Conservation (phyloP, 331 rosid genomes). For the Phaseolus coccineus region DNA sequence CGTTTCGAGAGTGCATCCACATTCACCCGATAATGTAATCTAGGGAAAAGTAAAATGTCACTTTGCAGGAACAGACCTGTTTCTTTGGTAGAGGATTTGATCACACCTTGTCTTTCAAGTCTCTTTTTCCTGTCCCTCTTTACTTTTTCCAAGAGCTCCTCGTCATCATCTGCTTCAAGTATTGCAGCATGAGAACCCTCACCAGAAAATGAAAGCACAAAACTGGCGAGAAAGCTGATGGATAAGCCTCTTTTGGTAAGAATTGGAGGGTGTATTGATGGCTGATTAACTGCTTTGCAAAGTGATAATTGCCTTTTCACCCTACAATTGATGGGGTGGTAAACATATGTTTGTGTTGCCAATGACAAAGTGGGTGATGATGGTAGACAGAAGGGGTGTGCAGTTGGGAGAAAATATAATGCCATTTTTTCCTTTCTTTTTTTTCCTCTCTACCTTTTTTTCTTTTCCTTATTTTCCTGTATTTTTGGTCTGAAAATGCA, state of each 20-base stretch:
- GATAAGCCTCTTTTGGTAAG: conserved; percentile 75
- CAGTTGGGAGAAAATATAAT: conserved; percentile 69
- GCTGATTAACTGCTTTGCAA: conserved; percentile 58
- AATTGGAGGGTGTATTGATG: conserved; percentile 39
- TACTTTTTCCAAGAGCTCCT: conserved; percentile 83
- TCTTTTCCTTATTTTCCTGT: conserved; percentile 37
- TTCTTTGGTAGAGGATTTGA: conserved; percentile 80
- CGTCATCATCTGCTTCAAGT: conserved; percentile 93
- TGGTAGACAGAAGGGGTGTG: conserved; percentile 52
- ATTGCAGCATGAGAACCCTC: conserved; percentile 79
- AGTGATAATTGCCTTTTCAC: conserved; percentile 45
- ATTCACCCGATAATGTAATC: conserved; percentile 12
- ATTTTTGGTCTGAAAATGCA: conserved; percentile 49
- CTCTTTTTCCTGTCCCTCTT: conserved; percentile 88
- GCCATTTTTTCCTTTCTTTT: conserved; percentile 58
- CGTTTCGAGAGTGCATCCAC: neutral
- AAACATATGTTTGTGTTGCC: conserved; percentile 39
- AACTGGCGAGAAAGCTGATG: conserved; percentile 56
- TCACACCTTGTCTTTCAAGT: conserved; percentile 78
- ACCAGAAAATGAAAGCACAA: conserved; percentile 63
- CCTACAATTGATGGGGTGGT: conserved; percentile 47
- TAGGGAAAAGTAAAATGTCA: conserved; percentile 2
- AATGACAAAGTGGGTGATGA: conserved; percentile 46
- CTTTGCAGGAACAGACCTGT: conserved; percentile 57
- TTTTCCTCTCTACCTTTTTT: neutral